These are phyloP conservation scores for Desmodesmus armatus DNA, from an alignment of 139 green algal genomes.

Conservation along the genomic window DNA sequence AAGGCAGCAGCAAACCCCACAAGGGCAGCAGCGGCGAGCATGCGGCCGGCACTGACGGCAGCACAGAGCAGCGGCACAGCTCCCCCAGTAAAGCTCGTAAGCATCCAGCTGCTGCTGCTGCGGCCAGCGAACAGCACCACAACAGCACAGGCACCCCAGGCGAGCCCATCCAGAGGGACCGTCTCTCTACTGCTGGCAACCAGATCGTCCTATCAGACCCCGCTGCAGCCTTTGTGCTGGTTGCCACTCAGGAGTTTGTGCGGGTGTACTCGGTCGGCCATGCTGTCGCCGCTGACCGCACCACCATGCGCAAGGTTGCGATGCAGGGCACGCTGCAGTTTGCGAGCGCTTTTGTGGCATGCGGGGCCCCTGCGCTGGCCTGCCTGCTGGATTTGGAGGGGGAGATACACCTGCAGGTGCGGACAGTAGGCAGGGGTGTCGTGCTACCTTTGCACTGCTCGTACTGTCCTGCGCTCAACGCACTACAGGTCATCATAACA, in stretches of 20 bases:
- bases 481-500: too few relatives aligned
- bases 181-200: too few relatives aligned
- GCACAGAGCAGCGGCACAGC: too few relatives aligned
- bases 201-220: constrained; percentile 32
- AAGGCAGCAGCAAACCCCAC: constrained; percentile 3
- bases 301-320: constrained; percentile 18
- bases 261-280: constrained; percentile 52
- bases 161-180: too few relatives aligned
- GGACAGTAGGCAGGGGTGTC: too few relatives aligned
- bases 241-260: constrained; percentile 55
- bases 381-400: constrained; percentile 19
- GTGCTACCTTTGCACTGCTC: too few relatives aligned
- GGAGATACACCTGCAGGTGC: constrained; percentile 30
- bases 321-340: constrained; percentile 59
- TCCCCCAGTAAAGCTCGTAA: too few relatives aligned
- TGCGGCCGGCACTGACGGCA: too few relatives aligned
- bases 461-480: too few relatives aligned
- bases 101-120: too few relatives aligned
- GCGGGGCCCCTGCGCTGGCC: constrained; percentile 46
- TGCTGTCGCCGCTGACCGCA: constrained; percentile 40
- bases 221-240: constrained; percentile 5
- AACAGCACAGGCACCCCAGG: too few relatives aligned
- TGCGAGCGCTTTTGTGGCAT: constrained; percentile 35
- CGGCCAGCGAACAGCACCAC: too few relatives aligned
- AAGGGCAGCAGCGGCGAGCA: not conserved